phyloP scores from a whole-genome alignment of 176 grass and related monocot genomes.

The Chloris gayana region DNA sequence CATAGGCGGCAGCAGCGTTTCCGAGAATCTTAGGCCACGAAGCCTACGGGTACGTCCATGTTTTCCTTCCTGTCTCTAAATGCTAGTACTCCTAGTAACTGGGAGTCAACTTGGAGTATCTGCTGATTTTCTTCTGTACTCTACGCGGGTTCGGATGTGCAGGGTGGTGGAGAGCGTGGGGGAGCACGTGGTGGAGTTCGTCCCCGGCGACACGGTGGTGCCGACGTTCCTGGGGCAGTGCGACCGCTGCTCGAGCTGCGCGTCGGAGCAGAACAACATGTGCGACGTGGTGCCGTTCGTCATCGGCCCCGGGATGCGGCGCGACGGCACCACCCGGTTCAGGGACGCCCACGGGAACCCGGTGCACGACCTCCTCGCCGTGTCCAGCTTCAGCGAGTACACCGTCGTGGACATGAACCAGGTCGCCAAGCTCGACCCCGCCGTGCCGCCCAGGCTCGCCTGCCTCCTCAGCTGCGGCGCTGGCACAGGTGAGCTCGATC shows the following conservation, averaged over 20 bases:
- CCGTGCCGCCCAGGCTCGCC: constrained; percentile 60
- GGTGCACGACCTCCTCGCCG: constrained; percentile 50
- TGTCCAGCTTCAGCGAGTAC: constrained; percentile 86
- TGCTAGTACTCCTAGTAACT: neutral
- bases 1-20: constrained; percentile 32
- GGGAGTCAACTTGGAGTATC: too few species aligned
- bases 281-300: constrained; percentile 50
- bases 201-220: constrained; percentile 58
- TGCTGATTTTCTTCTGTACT: neutral
- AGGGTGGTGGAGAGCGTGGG: constrained; percentile 90
- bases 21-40: constrained; percentile 75
- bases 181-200: constrained; percentile 53
- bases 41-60: constrained; percentile 57
- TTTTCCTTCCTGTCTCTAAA: neutral
- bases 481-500: constrained; percentile 41
- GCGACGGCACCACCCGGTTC: constrained; percentile 68
- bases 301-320: constrained; percentile 49
- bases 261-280: constrained; percentile 51
- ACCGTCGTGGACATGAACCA: constrained; percentile 70
- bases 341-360: constrained; percentile 47
- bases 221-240: constrained; percentile 72
- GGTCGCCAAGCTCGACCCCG: constrained; percentile 55
- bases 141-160: too few species aligned
- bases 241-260: constrained; percentile 52
- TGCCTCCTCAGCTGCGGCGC: constrained; percentile 74